A percentile compares a stretch with the other conserved stretches of the same genome.
Conservation (phyloP, 2,329 filamentous ascomycete genomes). For the Calonectria ilicicola region DNA sequence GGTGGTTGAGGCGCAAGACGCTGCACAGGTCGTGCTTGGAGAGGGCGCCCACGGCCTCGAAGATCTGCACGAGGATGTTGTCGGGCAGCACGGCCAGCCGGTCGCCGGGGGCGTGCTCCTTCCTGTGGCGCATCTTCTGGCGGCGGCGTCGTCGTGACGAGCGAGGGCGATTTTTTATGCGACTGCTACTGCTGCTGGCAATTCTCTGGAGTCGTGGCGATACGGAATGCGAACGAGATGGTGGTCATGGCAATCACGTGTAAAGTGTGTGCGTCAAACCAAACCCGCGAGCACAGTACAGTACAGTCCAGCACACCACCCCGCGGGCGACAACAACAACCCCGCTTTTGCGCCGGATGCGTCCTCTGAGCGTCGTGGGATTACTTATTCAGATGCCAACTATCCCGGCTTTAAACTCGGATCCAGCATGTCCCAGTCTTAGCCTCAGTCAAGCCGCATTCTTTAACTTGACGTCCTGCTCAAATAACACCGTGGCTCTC, state of each 20-base stretch:
- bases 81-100: constrained; percentile 7
- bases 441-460: too few species aligned
- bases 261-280: too few species aligned
- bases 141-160: neutral
- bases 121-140: neutral
- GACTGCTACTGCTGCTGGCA: neutral
- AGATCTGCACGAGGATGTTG: constrained; percentile 4
- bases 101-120: neutral
- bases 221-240: too few species aligned
- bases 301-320: neutral
- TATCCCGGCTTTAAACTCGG: too few species aligned
- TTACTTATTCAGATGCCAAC: neutral
- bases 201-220: neutral
- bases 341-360: neutral
- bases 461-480: too few species aligned
- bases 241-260: too few species aligned
- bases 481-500: too few species aligned
- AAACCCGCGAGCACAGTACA: too few species aligned
- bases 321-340: neutral
- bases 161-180: neutral
- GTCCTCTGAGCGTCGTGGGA: neutral
- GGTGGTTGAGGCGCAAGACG: constrained; percentile 56
- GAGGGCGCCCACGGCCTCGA: constrained; percentile 47
- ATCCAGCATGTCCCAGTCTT: too few species aligned
- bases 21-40: constrained; percentile 56